phyloP scores from a whole-genome alignment of 2,329 filamentous ascomycete species.

The Pseudocercospora fuligena region DNA sequence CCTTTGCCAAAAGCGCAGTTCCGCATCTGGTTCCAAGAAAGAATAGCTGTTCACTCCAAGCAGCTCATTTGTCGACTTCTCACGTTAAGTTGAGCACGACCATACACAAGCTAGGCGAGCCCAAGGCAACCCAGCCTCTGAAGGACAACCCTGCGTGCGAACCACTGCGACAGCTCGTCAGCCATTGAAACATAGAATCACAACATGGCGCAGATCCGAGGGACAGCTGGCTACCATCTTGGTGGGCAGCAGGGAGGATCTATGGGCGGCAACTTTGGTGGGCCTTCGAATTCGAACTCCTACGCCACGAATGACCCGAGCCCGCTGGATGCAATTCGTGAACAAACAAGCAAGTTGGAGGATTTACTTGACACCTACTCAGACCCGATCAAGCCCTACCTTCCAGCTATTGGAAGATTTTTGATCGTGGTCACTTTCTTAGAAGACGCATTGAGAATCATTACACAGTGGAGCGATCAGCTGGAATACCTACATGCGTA shows the following conservation, averaged over 20 bases:
- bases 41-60: background rate
- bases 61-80: background rate
- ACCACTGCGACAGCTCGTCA: background rate
- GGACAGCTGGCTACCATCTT: constrained; percentile 80
- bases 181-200: background rate
- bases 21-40: constrained; percentile 8
- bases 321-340: constrained; percentile 84
- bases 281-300: constrained; percentile 59
- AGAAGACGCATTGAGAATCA: constrained; percentile 92
- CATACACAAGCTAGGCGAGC: background rate
- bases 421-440: constrained; percentile 98
- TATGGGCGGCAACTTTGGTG: constrained; percentile 45
- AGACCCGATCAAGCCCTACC: constrained; percentile 95
- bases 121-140: background rate
- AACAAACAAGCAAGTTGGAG: constrained; percentile 98
- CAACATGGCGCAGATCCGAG: constrained; percentile 63
- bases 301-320: constrained; percentile 68
- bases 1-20: background rate
- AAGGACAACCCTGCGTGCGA: background rate
- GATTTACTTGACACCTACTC: constrained; percentile 85
- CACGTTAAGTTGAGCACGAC: background rate
- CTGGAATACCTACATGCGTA: constrained; percentile 91
- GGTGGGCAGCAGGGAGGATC: constrained; percentile 63
- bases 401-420: constrained; percentile 94
- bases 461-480: constrained; percentile 98